Evolutionary conservation across 2,329 filamentous ascomycete genomes (phyloP), one percentile per base, ranked within the genome.

Genomic region (Aspergillus calidoustus): DNA sequence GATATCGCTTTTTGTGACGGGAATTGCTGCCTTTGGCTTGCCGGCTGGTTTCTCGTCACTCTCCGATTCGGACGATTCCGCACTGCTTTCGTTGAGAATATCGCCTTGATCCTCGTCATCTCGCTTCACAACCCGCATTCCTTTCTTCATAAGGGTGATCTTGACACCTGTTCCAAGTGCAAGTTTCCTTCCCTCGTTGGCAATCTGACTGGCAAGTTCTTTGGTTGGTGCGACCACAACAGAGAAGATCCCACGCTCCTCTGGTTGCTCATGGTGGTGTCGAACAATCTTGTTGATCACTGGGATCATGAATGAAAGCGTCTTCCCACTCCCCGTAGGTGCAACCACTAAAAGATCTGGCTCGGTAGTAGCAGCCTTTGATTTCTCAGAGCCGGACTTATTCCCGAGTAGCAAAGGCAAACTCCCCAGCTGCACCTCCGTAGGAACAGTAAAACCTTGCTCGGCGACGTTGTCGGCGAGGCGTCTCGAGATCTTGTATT

Each of bases 261-360:
- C 78, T 0, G 83, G 81, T 47, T 84, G 79, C 57, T 85, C 79
- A 61, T 77, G 77, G 56, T 79, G 79, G 49, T 77, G 72, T 54
- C 84, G 82, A 67, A 91, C 81, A 47, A 96, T 88, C 50, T 86
- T 85, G 72, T 96, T 90, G 69, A 99, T 88, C 3, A 93, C 84
- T 0, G 94, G 93, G 47, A 99, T 91, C 70, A 98, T 78, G 71
- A 97, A 99, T 19, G 93, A 92, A 65, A 99, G 82, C 0, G 95
- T 99, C 82, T 99, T 99, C 49, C 95, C 95, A 75, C 94, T 98
- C 25, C 95, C 95, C 0, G 95, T 99, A 1, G 95, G 95, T 3
- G 95, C 95, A 48, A 98, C 88, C 0, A 92, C 91, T 65, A 99
- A 78, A 44, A 99, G 87, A 80, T 99, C 89, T 4, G 94, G 81